These are phyloP conservation scores for Rachicladosporium sp. DNA, from an alignment of 2,329 filamentous ascomycete species.

Conservation along the genomic window DNA sequence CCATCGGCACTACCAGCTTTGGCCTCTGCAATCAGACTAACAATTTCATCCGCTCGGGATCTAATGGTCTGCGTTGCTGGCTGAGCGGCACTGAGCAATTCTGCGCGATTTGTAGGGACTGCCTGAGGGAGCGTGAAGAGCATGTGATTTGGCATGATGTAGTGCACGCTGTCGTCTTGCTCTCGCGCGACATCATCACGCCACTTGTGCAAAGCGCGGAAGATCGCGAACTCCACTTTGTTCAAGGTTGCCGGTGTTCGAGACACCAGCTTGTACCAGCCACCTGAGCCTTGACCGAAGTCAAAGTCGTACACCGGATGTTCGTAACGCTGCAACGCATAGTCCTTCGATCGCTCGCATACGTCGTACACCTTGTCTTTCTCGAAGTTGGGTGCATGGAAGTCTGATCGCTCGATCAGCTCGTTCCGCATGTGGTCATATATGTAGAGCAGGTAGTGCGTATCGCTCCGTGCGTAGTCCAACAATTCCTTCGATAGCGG, in stretches of 20 bases:
- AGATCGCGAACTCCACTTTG: slow-evolving; percentile 77
- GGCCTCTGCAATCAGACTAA: slow-evolving; percentile 54
- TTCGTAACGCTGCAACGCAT: slow-evolving; percentile 70
- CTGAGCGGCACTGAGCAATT: slow-evolving; percentile 49
- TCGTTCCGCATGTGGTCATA: slow-evolving; percentile 89
- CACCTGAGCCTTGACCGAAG: slow-evolving; percentile 60
- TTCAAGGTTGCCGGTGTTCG: slow-evolving; percentile 53
- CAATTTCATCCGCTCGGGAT: slow-evolving; percentile 47
- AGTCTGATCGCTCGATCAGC: slow-evolving; percentile 56
- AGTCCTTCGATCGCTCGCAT: slow-evolving; percentile 65
- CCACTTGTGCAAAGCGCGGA: slow-evolving; percentile 81
- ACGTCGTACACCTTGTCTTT: slow-evolving; percentile 59
- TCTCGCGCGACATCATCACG: slow-evolving; percentile 69
- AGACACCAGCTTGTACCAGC: slow-evolving; percentile 70
- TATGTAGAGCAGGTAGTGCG: slow-evolving; percentile 89
- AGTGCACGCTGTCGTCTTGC: slow-evolving; percentile 75
- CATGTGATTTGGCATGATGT: slow-evolving; percentile 64
- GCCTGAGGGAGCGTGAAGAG: slow-evolving; percentile 63
- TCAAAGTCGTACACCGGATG: slow-evolving; percentile 59
- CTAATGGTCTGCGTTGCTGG: slow-evolving; percentile 43
- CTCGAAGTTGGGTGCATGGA: slow-evolving; percentile 42
- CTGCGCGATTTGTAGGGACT: slow-evolving; percentile 64
- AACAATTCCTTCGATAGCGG: slow-evolving; percentile 81
- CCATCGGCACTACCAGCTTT: slow-evolving; percentile 53
- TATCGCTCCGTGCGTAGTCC: slow-evolving; percentile 94